Evolutionary conservation across 2,329 filamentous ascomycete species (phyloP).

Genomic region (Pseudomassariella vexata): DNA sequence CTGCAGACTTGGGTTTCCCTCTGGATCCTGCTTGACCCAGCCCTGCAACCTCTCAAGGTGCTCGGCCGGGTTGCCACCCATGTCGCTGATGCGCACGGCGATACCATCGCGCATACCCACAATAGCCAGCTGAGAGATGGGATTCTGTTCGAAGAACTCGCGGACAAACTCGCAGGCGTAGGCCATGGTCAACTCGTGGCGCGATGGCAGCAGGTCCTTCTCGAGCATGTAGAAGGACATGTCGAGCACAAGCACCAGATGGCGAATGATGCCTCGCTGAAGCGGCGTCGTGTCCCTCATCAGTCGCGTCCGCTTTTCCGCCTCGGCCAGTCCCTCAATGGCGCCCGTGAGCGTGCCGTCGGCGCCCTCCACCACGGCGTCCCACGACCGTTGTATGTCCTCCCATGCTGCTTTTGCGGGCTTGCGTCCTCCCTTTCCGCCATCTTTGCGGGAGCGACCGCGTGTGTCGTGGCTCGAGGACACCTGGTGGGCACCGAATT

Average conservation of each 20-base stretch:
- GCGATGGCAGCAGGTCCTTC: conserved; percentile 86
- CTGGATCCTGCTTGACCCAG: conserved; percentile 60
- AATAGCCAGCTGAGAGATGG: conserved; percentile 90
- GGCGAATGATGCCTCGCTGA: conserved; percentile 95
- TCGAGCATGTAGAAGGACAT: conserved; percentile 91
- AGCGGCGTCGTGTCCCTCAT: conserved; percentile 91
- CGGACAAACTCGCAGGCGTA: conserved; percentile 84
- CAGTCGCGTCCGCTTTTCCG: conserved; percentile 73
- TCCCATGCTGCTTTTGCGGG: conserved; percentile 55
- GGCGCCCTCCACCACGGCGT: conserved; percentile 69
- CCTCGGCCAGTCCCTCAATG: conserved; percentile 70
- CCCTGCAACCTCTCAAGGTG: conserved; percentile 73
- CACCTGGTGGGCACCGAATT: conserved; percentile 46
- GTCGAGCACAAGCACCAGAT: conserved; percentile 85
- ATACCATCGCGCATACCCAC: conserved; percentile 91
- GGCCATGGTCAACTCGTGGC: conserved; percentile 75
- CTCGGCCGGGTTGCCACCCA: conserved; percentile 85
- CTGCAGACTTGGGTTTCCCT: conserved; percentile 76
- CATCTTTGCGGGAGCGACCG: conserved; percentile 17
- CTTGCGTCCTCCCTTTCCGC: conserved; percentile 25
- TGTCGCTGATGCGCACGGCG: conserved; percentile 77
- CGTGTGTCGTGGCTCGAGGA: conserved; percentile 24
- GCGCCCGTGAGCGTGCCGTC: conserved; percentile 70
- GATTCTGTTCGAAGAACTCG: conserved; percentile 98
- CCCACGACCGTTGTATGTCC: conserved; percentile 62